A percentile compares a stretch with the other conserved stretches of the same genome.
phyloP scores from a whole-genome alignment of 768 basidiomycete species.

The Paxillus ammoniavirescens region DNA sequence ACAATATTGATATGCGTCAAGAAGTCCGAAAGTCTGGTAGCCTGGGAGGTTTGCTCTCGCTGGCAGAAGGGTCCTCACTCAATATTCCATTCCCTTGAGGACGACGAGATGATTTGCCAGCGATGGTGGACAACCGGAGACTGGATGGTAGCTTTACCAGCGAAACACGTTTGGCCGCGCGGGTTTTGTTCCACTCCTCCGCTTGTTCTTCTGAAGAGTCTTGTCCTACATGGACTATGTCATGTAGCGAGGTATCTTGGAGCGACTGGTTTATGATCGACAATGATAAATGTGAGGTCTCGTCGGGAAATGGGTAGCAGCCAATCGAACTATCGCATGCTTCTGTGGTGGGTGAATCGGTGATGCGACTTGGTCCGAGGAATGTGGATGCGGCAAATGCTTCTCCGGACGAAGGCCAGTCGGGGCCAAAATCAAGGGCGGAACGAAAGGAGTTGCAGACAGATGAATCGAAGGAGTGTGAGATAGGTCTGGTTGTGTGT shows the following conservation, averaged over 20 bases:
- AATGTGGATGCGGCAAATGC: conserved; percentile 34
- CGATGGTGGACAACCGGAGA: conserved; percentile 29
- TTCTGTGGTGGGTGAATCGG: conserved; percentile 36
- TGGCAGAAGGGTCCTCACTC: conserved; percentile 10
- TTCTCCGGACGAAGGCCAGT: conserved; percentile 46
- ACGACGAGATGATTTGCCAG: conserved; percentile 15
- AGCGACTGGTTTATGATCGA: conserved; percentile 18
- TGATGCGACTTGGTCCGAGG: conserved; percentile 25
- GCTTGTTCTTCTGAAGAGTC: conserved; percentile 65
- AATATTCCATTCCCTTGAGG: conserved; percentile 1
- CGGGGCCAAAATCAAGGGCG: conserved; percentile 54
- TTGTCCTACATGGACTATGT: conserved; percentile 44
- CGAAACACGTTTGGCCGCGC: conserved; percentile 82
- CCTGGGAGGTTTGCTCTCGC: neutral
- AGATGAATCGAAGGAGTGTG: conserved; percentile 42
- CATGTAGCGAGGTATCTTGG: conserved; percentile 34
- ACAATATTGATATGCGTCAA: conserved; percentile 7
- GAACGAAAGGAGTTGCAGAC: conserved; percentile 65
- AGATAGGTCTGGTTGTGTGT: conserved; percentile 8
- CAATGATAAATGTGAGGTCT: conserved; percentile 22
- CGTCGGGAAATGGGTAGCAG: conserved; percentile 31
- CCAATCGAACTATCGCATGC: conserved; percentile 30
- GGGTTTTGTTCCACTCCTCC: conserved; percentile 87
- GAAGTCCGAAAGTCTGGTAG: conserved; percentile 3
- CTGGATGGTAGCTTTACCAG: conserved; percentile 70